These are phyloP conservation scores for Fraxinus albicans DNA, from an alignment of 305 asterid genomes.

Conservation along the genomic window DNA sequence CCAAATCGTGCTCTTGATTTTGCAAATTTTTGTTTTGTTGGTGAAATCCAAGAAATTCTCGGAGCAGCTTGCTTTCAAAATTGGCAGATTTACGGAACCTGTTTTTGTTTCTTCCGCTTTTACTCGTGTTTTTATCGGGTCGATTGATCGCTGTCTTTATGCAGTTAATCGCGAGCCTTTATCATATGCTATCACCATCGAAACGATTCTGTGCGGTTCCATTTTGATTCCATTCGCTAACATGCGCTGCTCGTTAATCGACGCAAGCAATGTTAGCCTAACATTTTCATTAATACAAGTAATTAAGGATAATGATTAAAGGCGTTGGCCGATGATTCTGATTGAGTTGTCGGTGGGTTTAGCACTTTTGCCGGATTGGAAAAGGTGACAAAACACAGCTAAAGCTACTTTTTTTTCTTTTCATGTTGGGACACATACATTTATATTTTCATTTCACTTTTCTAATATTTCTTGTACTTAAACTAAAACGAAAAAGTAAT, in stretches of 20 bases:
- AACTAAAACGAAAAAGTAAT: neutral
- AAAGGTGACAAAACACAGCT: conserved; percentile 30
- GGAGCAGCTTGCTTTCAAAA: conserved; percentile 28
- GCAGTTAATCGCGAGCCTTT: conserved; percentile 28
- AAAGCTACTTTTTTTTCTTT: neutral
- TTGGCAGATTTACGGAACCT: conserved; percentile 15
- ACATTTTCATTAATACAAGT: neutral
- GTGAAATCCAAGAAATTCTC: conserved; percentile 17
- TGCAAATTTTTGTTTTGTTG: neutral
- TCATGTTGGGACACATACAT: neutral
- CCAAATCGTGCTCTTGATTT: neutral
- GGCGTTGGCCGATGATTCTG: conserved; percentile 1
- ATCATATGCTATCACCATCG: conserved; percentile 34
- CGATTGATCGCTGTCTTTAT: conserved; percentile 39
- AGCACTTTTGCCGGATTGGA: conserved; percentile 33
- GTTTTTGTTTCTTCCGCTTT: neutral
- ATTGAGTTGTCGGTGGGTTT: conserved; percentile 34
- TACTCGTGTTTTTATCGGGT: conserved; percentile 1
- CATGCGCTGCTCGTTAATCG: conserved; percentile 12
- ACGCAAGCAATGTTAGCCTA: conserved; percentile 14
- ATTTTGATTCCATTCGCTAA: conserved; percentile 22
- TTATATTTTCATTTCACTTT: neutral
- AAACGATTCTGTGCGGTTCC: conserved; percentile 37
- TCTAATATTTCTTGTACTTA: neutral
- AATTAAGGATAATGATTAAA: conserved; percentile 17